phyloP scores from a whole-genome alignment of 2,329 filamentous ascomycete genomes.

The Cordyceps farinosa region DNA sequence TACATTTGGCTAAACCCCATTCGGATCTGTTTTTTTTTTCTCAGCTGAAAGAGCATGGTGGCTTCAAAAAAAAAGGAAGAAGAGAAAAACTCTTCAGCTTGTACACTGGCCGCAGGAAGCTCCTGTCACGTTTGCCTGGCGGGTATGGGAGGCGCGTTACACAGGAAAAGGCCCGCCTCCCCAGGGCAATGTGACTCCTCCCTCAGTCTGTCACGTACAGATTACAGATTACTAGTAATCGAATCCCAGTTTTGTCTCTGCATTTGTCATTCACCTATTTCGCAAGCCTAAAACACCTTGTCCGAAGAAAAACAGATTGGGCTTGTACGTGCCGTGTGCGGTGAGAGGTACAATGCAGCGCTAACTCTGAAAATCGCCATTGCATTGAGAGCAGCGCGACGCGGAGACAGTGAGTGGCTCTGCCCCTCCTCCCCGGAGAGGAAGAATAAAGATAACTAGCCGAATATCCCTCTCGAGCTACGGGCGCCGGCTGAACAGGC shows the following conservation, averaged over 20 bases:
- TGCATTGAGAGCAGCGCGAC: neutral
- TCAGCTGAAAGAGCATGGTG: neutral
- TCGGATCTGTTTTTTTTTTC: too few species aligned
- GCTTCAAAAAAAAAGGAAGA: neutral
- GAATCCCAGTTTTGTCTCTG: neutral
- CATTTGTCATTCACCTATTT: neutral
- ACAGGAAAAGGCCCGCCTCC: slow-evolving; percentile 3
- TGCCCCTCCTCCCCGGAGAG: neutral
- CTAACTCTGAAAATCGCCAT: neutral
- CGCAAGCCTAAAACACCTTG: neutral
- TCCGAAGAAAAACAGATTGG: neutral
- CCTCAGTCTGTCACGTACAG: neutral
- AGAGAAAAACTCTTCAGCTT: neutral
- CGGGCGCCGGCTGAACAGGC: slow-evolving; percentile 3
- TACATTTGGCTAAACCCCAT: neutral
- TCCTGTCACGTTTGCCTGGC: slow-evolving; percentile 1
- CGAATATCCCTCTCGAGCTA: neutral
- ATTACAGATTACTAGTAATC: neutral
- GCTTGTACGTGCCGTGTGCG: neutral
- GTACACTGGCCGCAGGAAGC: slow-evolving; percentile 11
- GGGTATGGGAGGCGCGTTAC: neutral
- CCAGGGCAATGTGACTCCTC: neutral
- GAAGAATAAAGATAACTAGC: neutral
- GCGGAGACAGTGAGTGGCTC: neutral
- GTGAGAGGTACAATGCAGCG: neutral